Conservation (phyloP, 1,284 basidiomycete genomes). For the Heterobasidion irregulare region DNA sequence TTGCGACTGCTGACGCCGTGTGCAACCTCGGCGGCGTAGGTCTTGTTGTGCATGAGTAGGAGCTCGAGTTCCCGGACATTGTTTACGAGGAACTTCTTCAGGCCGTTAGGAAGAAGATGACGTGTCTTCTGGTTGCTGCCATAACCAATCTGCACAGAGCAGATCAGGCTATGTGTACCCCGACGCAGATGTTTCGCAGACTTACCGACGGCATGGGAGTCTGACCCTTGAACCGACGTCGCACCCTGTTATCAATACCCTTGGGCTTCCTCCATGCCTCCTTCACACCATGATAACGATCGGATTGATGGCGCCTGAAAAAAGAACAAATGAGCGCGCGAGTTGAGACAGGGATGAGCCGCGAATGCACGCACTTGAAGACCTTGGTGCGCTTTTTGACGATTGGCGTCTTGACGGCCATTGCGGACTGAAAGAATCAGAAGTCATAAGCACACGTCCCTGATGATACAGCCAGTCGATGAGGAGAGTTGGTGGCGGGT, state of each 20-base stretch:
- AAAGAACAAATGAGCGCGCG: slow-evolving; percentile 12
- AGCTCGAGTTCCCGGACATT: slow-evolving; percentile 90
- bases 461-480: too few species aligned
- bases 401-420: slow-evolving; percentile 84
- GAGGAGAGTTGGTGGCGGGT: neutral
- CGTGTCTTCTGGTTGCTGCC: slow-evolving; percentile 90
- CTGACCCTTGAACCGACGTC: slow-evolving; percentile 95
- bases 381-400: slow-evolving; percentile 94
- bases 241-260: slow-evolving; percentile 94
- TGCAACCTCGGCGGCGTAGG: slow-evolving; percentile 93
- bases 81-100: slow-evolving; percentile 91
- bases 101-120: slow-evolving; percentile 89
- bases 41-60: slow-evolving; percentile 97
- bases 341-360: neutral
- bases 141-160: slow-evolving; percentile 58
- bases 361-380: slow-evolving; percentile 72
- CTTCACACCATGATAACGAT: slow-evolving; percentile 92
- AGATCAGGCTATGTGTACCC: neutral
- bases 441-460: neutral
- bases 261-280: slow-evolving; percentile 98
- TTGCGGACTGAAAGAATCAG: slow-evolving; percentile 36
- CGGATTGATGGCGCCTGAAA: slow-evolving; percentile 89
- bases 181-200: neutral
- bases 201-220: slow-evolving; percentile 88
- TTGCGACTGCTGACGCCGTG: slow-evolving; percentile 97